A percentile compares a stretch with the other conserved stretches of the same genome.
Conservation (phyloP, 2,329 filamentous ascomycete species). For the Cladosporium oxysporum region DNA sequence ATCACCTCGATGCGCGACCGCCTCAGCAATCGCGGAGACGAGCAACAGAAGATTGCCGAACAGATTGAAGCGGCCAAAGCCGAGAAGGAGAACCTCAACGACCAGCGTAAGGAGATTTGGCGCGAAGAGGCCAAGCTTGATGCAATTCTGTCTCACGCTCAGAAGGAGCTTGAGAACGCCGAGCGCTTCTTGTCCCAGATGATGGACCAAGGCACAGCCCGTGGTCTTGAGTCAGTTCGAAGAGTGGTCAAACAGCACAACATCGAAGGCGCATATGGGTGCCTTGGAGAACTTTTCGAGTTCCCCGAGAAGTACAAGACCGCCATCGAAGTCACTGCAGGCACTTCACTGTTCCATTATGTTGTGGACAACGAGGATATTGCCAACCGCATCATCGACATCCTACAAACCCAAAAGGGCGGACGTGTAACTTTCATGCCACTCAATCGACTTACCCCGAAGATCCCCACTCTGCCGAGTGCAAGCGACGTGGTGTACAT, state of each 20-base stretch:
- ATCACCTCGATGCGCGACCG: slow-evolving; percentile 69
- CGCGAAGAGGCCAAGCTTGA: slow-evolving; percentile 87
- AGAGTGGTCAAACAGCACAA: slow-evolving; percentile 77
- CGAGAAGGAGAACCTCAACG: slow-evolving; percentile 73
- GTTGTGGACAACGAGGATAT: slow-evolving; percentile 91
- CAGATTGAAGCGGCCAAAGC: slow-evolving; percentile 77
- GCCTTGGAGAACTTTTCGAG: slow-evolving; percentile 87
- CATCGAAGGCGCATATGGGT: slow-evolving; percentile 86
- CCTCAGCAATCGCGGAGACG: slow-evolving; percentile 76
- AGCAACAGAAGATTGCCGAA: slow-evolving; percentile 70
- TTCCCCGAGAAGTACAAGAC: slow-evolving; percentile 82
- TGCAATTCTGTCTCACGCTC: slow-evolving; percentile 72
- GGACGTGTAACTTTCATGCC: slow-evolving; percentile 95
- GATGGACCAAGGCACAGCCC: slow-evolving; percentile 86
- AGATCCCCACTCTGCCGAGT: slow-evolving; percentile 71
- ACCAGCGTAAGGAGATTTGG: slow-evolving; percentile 83
- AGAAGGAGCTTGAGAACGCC: slow-evolving; percentile 73
- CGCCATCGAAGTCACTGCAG: slow-evolving; percentile 89
- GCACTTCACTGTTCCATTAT: slow-evolving; percentile 91
- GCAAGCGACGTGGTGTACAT: slow-evolving; percentile 86
- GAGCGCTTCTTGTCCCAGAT: slow-evolving; percentile 77
- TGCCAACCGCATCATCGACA: slow-evolving; percentile 76
- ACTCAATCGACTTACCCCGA: slow-evolving; percentile 74
- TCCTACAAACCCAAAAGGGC: slow-evolving; percentile 74
- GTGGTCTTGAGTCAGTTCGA: slow-evolving; percentile 83